Evolutionary conservation across 768 basidiomycete species (phyloP).

Genomic region (Lactarius sp.): DNA sequence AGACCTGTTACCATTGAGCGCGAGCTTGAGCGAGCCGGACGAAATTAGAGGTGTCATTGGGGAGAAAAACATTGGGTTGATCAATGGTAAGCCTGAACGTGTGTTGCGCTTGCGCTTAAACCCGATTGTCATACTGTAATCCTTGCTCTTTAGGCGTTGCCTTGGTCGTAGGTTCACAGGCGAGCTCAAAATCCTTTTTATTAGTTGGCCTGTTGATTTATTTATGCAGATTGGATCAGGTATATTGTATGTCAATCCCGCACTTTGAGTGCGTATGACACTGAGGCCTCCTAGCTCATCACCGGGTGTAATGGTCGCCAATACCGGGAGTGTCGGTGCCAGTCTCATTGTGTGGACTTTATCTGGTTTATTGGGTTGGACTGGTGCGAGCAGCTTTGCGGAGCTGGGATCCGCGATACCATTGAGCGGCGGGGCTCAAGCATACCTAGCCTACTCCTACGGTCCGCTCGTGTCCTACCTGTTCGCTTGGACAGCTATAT

Average conservation of each 20-base stretch:
- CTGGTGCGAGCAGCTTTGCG: constrained; percentile 91
- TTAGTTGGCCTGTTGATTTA: constrained; percentile 9
- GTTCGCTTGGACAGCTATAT: constrained; percentile 93
- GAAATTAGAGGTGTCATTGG: constrained; percentile 40
- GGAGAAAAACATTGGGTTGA: constrained; percentile 71
- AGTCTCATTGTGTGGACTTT: constrained; percentile 81
- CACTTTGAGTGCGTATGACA: constrained; percentile 8
- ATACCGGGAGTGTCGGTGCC: constrained; percentile 85
- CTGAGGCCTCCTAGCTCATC: constrained; percentile 57
- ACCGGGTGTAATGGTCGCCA: constrained; percentile 86
- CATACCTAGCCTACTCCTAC: constrained; percentile 87
- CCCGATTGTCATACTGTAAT: not conserved
- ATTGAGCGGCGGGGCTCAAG: constrained; percentile 57
- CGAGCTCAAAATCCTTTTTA: constrained; percentile 29
- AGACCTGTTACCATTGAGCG: constrained; percentile 70
- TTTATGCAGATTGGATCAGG: constrained; percentile 74
- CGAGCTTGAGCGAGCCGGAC: constrained; percentile 70
- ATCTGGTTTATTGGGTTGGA: constrained; percentile 87
- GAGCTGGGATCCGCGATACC: constrained; percentile 90
- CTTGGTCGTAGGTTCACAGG: constrained; percentile 78
- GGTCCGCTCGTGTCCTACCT: constrained; percentile 84
- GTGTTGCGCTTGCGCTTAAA: not conserved
- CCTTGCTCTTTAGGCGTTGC: constrained; percentile 58
- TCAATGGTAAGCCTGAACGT: constrained; percentile 51
- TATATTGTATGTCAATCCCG: constrained; percentile 65